A percentile compares a stretch with the other conserved stretches of the same genome.
phyloP scores from a whole-genome alignment of 106 monocot genomes.

The Apostasia ramifera region DNA sequence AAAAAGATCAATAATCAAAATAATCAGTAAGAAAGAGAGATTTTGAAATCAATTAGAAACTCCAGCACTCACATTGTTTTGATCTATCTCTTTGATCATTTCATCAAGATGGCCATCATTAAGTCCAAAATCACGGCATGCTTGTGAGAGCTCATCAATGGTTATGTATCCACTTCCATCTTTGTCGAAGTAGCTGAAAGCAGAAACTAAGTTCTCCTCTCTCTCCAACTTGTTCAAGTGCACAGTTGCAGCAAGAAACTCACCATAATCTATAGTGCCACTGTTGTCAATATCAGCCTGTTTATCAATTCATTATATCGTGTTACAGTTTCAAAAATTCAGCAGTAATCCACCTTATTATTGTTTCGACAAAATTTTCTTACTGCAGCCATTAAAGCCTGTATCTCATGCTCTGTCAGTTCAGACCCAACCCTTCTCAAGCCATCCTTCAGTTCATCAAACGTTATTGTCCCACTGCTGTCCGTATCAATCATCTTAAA shows the following conservation, averaged over 20 bases:
- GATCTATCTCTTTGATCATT: constrained; percentile 62
- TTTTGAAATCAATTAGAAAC: background rate
- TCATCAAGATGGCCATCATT: constrained; percentile 57
- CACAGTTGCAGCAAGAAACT: constrained; percentile 64
- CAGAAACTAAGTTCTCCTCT: constrained; percentile 48
- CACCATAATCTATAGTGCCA: constrained; percentile 67
- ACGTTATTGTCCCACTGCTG: constrained; percentile 55
- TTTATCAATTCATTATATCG: background rate
- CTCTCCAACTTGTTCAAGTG: constrained; percentile 68
- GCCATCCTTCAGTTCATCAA: constrained; percentile 49
- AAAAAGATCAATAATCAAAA: background rate
- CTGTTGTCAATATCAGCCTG: constrained; percentile 78
- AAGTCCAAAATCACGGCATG: constrained; percentile 49
- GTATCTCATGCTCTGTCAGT: constrained; percentile 35
- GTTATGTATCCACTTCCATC: constrained; percentile 74
- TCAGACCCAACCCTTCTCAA: constrained; percentile 37
- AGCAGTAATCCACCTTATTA: background rate
- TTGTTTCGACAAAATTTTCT: background rate
- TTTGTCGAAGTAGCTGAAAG: constrained; percentile 62
- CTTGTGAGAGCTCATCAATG: constrained; percentile 60
- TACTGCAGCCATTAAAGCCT: constrained; percentile 50
- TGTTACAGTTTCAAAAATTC: background rate
- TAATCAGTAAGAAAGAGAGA: background rate
- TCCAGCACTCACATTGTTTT: constrained; percentile 36
- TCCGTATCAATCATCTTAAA: constrained; percentile 55